These are phyloP conservation scores for Cadophora sp. DNA, from an alignment of 2,329 filamentous ascomycete species.

Conservation along the genomic window DNA sequence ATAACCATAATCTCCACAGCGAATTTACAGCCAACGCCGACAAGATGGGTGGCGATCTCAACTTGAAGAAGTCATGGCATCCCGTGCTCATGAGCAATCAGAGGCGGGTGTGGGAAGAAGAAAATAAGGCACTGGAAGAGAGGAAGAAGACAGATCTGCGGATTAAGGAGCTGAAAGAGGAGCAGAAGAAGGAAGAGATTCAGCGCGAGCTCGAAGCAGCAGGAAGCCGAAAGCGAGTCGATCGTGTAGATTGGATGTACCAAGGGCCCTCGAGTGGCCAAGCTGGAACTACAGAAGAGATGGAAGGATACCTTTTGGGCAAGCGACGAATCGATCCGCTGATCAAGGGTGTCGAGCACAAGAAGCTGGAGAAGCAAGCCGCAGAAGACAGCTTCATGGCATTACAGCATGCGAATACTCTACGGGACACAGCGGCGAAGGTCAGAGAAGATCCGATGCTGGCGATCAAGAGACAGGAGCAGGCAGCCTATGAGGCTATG, in stretches of 20 bases:
- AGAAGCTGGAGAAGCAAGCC: slow-evolving; percentile 80
- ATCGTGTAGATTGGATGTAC: slow-evolving; percentile 99
- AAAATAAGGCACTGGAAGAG: slow-evolving; percentile 91
- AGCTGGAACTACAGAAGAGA: slow-evolving; percentile 82
- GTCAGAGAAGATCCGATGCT: slow-evolving; percentile 90
- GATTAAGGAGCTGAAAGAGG: slow-evolving; percentile 91
- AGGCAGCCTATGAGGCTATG: slow-evolving; percentile 79
- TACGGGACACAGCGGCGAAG: slow-evolving; percentile 83
- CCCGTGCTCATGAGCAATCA: slow-evolving; percentile 91
- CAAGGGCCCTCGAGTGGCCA: slow-evolving; percentile 81
- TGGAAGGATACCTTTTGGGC: slow-evolving; percentile 90
- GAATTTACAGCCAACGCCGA: slow-evolving; percentile 37
- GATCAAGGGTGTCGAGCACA: slow-evolving; percentile 79
- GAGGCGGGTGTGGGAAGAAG: slow-evolving; percentile 86
- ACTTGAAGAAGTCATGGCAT: slow-evolving; percentile 95
- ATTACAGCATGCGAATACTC: slow-evolving; percentile 72
- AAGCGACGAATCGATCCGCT: slow-evolving; percentile 91
- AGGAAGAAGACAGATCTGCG: slow-evolving; percentile 92
- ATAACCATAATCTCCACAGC: background rate
- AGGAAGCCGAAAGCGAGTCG: slow-evolving; percentile 79
- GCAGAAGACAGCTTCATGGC: slow-evolving; percentile 66
- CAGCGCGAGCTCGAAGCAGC: slow-evolving; percentile 88
- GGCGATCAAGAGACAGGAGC: slow-evolving; percentile 92
- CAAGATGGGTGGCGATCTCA: slow-evolving; percentile 93
- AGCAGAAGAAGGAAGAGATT: slow-evolving; percentile 89